A percentile compares a stretch with the other conserved stretches of the same genome.
Conservation (phyloP, 352 stramenopile species). For the Aphanomyces invadans region DNA sequence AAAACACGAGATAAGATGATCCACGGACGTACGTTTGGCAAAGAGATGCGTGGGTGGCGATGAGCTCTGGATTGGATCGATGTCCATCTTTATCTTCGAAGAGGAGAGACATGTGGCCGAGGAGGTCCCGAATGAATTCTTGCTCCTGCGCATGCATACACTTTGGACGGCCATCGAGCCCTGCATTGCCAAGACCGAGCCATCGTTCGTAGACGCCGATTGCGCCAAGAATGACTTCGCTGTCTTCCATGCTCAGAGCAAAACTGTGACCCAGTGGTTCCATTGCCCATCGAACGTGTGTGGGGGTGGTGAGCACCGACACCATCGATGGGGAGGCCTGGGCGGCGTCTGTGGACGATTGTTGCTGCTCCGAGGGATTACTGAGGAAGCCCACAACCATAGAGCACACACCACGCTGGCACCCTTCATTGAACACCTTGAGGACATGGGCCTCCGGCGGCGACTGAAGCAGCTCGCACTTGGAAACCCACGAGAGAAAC, state of each 20-base stretch:
- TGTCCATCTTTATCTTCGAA: conserved; percentile 66
- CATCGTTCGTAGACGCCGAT: conserved; percentile 75
- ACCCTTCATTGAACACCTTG: conserved; percentile 85
- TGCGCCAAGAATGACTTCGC: conserved; percentile 69
- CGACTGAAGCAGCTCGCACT: conserved; percentile 74
- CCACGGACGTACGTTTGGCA: conserved; percentile 48
- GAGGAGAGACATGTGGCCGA: conserved; percentile 82
- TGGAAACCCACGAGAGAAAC: conserved; percentile 83
- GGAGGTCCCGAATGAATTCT: conserved; percentile 77
- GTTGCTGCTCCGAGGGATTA: conserved; percentile 30
- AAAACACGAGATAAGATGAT: too few relatives aligned
- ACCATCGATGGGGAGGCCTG: neutral
- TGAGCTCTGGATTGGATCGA: conserved; percentile 51
- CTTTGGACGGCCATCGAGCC: conserved; percentile 23
- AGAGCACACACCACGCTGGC: conserved; percentile 72
- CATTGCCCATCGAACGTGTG: conserved; percentile 82
- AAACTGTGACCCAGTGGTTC: conserved; percentile 80
- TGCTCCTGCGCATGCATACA: conserved; percentile 82
- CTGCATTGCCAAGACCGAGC: conserved; percentile 42
- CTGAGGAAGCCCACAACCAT: conserved; percentile 71
- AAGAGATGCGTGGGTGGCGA: conserved; percentile 63
- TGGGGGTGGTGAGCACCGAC: conserved; percentile 45
- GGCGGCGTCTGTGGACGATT: conserved; percentile 25
- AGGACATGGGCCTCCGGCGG: conserved; percentile 68
- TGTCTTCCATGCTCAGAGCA: conserved; percentile 76